Conservation (phyloP, 1,284 basidiomycete species). For the Chiua sp. region DNA sequence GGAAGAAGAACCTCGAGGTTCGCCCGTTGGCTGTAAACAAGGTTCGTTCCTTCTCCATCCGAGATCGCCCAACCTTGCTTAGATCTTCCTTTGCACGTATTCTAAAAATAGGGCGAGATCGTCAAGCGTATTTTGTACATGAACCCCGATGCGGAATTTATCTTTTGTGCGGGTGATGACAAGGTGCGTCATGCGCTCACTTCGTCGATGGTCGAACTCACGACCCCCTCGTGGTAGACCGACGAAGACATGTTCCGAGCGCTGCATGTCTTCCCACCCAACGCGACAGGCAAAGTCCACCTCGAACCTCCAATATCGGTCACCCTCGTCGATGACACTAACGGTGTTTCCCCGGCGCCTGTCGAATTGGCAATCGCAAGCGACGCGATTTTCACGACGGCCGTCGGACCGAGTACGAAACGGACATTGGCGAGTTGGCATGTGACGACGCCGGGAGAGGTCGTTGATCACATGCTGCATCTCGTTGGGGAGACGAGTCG, state of each 20-base stretch:
- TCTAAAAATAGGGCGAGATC: conserved; percentile 78
- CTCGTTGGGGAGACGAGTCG: conserved; percentile 41
- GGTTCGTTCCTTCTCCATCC: conserved; percentile 37
- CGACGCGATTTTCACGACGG: conserved; percentile 85
- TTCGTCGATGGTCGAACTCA: neutral
- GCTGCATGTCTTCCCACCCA: conserved; percentile 67
- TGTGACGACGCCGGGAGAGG: conserved; percentile 79
- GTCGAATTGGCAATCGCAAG: conserved; percentile 69
- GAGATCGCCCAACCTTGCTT: neutral
- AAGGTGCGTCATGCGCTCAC: conserved; percentile 59
- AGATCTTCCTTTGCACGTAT: neutral
- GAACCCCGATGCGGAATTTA: conserved; percentile 92
- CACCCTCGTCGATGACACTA: conserved; percentile 53
- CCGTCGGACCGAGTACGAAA: conserved; percentile 87
- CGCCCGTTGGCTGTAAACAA: conserved; percentile 96
- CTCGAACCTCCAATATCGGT: conserved; percentile 81
- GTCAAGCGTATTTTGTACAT: conserved; percentile 93
- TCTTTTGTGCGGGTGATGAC: conserved; percentile 98
- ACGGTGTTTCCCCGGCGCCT: conserved; percentile 42
- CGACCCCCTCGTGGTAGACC: conserved; percentile 51
- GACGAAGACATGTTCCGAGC: conserved; percentile 98
- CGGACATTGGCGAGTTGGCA: conserved; percentile 91
- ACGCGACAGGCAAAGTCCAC: conserved; percentile 41
- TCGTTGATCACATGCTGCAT: conserved; percentile 73
- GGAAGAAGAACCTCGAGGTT: conserved; percentile 99